These are phyloP conservation scores for Cucurbitaria berberidis DNA, from an alignment of 2,329 filamentous ascomycete species.

Conservation along the genomic window DNA sequence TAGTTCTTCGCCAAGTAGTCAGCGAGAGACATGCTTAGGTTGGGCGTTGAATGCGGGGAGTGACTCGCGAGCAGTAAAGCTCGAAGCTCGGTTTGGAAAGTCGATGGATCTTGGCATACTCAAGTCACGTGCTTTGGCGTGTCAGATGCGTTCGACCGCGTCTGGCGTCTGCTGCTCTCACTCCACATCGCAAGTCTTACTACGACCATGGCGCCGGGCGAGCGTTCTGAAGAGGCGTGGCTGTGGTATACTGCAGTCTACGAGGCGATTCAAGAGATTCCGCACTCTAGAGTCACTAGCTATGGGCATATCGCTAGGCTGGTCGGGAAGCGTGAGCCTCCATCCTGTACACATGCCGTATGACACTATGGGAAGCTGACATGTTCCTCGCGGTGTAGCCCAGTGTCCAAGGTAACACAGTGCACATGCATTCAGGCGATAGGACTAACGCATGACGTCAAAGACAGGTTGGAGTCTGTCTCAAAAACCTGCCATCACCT, in stretches of 20 bases:
- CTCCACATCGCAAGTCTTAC: conserved; percentile 4
- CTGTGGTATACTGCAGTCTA: conserved; percentile 82
- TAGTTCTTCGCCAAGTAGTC: conserved; percentile 93
- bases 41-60: conserved; percentile 12
- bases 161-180: background rate
- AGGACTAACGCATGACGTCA: conserved; percentile 49
- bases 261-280: conserved; percentile 82
- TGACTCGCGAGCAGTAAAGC: conserved; percentile 1
- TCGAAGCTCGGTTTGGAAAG: conserved; percentile 5
- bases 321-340: conserved; percentile 70
- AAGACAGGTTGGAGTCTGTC: conserved; percentile 85
- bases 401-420: conserved; percentile 54
- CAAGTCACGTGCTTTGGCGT: conserved; percentile 37
- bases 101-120: conserved; percentile 14
- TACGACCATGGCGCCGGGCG: conserved; percentile 59
- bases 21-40: conserved; percentile 66
- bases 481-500: conserved; percentile 77
- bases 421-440: conserved; percentile 13
- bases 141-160: conserved; percentile 9
- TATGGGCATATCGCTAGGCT: conserved; percentile 82
- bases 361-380: conserved; percentile 30
- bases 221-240: conserved; percentile 73
- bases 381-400: conserved; percentile 40
- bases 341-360: conserved; percentile 8
- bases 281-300: conserved; percentile 79